A percentile compares a stretch with the other conserved stretches of the same genome.
Evolutionary conservation across 495 filamentous ascomycete species (phyloP).

Genomic region (Antarctomyces pellizariae): DNA sequence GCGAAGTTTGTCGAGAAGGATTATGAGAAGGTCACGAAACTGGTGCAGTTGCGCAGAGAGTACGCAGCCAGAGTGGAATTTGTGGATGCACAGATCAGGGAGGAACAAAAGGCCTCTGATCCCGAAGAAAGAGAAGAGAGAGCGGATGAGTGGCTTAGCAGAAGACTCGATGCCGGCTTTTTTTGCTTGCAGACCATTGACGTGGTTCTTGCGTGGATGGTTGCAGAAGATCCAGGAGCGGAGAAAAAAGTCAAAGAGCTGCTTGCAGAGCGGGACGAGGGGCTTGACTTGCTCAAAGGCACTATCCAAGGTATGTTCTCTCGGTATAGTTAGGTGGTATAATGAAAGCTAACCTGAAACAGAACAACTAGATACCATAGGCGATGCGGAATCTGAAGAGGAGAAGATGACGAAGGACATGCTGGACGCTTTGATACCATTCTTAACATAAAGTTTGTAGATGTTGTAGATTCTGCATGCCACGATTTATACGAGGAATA

Average conservation of each 20-base stretch:
- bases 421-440: constrained; percentile 36
- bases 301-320: constrained; percentile 42
- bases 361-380: constrained; percentile 29
- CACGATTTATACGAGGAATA: not conserved
- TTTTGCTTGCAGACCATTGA: constrained; percentile 75
- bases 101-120: constrained; percentile 21
- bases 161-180: constrained; percentile 66
- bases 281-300: constrained; percentile 29
- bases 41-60: constrained; percentile 46
- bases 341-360: constrained; percentile 10
- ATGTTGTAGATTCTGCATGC: not conserved
- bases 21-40: constrained; percentile 56
- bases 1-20: constrained; percentile 94
- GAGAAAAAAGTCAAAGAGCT: constrained; percentile 35
- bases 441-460: constrained; percentile 15
- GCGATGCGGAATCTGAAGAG: constrained; percentile 30
- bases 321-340: not conserved
- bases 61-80: constrained; percentile 38
- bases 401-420: constrained; percentile 38
- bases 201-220: constrained; percentile 73
- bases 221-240: constrained; percentile 74
- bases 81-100: constrained; percentile 43
- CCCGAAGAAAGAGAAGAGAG: constrained; percentile 36
- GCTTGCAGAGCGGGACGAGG: constrained; percentile 44
- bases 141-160: constrained; percentile 61